Evolutionary conservation across 2,329 filamentous ascomycete genomes (phyloP).

Genomic region (Fusarium kyushuense): DNA sequence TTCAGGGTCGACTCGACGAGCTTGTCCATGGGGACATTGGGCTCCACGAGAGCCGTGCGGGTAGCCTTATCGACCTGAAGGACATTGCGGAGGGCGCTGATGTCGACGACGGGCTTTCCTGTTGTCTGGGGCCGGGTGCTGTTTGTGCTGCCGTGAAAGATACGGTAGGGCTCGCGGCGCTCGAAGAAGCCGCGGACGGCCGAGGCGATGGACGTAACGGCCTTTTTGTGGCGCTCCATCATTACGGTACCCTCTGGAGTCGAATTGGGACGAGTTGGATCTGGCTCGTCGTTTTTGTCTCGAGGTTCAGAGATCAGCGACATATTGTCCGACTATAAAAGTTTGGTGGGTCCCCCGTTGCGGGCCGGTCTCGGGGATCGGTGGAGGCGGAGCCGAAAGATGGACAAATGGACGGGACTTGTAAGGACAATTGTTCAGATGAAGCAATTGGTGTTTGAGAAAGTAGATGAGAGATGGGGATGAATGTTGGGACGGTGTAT

Average conservation of each 20-base stretch:
- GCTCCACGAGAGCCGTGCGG: slow-evolving; percentile 72
- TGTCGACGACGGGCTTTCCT: slow-evolving; percentile 72
- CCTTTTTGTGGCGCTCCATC: slow-evolving; percentile 62
- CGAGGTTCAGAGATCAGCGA: slow-evolving; percentile 21
- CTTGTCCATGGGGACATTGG: slow-evolving; percentile 76
- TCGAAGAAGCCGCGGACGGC: slow-evolving; percentile 60
- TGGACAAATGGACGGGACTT: not conserved
- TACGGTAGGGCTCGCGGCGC: slow-evolving; percentile 69
- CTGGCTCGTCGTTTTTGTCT: slow-evolving; percentile 11
- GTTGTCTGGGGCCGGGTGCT: slow-evolving; percentile 71
- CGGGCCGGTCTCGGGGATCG: slow-evolving; percentile 30
- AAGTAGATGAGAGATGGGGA: not conserved
- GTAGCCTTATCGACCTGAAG: slow-evolving; percentile 66
- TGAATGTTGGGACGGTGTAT: slow-evolving; percentile 3
- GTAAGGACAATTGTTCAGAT: not conserved
- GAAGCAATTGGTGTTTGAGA: not conserved
- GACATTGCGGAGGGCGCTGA: slow-evolving; percentile 72
- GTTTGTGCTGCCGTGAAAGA: slow-evolving; percentile 82
- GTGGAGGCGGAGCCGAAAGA: slow-evolving; percentile 39
- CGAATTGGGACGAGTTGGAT: not conserved
- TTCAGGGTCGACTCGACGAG: slow-evolving; percentile 69
- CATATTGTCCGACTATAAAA: slow-evolving; percentile 26
- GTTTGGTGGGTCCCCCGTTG: slow-evolving; percentile 33
- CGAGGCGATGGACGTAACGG: slow-evolving; percentile 58
- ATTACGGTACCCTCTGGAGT: slow-evolving; percentile 33